Evolutionary conservation across 192 early-diverging fungal species (phyloP).

Genomic region (Bifiguratus adelaidae): DNA sequence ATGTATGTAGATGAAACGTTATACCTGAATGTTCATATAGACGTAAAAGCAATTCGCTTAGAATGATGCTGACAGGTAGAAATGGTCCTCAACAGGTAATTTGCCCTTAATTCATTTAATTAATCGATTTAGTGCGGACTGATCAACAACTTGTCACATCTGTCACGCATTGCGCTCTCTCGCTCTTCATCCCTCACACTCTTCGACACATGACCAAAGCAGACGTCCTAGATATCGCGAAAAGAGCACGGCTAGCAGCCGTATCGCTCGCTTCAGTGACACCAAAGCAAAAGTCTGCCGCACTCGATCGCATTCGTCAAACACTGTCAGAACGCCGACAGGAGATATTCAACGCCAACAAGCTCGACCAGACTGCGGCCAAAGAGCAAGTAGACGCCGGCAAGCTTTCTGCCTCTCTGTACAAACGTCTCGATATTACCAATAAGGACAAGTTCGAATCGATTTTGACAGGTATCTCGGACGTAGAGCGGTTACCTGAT

Average conservation of each 20-base stretch:
- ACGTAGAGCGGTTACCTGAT: constrained; percentile 77
- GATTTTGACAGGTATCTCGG: constrained; percentile 80
- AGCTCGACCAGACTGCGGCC: constrained; percentile 64
- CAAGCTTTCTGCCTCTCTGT: constrained; percentile 61
- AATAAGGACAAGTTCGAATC: constrained; percentile 78
- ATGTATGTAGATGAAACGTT: no score
- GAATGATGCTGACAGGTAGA: no score
- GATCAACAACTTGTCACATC: no score
- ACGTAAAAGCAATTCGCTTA: no score
- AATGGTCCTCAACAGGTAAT: no score
- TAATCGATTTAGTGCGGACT: no score
- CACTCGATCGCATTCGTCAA: constrained; percentile 57
- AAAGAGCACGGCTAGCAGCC: constrained; percentile 59
- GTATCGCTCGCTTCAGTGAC: constrained; percentile 58
- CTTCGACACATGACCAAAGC: no score
- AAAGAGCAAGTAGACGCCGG: constrained; percentile 59
- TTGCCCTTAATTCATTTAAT: no score
- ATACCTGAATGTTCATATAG: no score
- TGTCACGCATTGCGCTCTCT: no score
- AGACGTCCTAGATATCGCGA: constrained; percentile 22
- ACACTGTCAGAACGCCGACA: constrained; percentile 51
- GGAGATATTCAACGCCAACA: constrained; percentile 70
- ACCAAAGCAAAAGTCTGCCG: constrained; percentile 65
- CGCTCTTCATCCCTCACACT: no score
- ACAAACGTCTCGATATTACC: constrained; percentile 82